Conservation (phyloP, 768 basidiomycete species). For the Pleurotus citrinopileatus region DNA sequence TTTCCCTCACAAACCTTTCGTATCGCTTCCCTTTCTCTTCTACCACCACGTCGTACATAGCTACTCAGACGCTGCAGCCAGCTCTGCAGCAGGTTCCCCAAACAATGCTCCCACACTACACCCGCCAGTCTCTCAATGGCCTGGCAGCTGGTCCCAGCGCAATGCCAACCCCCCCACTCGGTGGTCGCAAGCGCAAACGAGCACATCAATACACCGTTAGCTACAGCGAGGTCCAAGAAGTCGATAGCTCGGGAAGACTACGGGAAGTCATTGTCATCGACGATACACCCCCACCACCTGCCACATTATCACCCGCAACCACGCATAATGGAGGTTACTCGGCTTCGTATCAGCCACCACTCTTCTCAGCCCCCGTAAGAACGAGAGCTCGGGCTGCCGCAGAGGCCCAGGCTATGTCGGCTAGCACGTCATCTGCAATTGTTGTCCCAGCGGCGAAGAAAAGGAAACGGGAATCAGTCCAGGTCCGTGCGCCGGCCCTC, state of each 20-base stretch:
- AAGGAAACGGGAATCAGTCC: slow-evolving; percentile 78
- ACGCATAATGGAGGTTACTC: slow-evolving; percentile 72
- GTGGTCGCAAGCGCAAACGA: slow-evolving; percentile 81
- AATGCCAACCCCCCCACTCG: slow-evolving; percentile 69
- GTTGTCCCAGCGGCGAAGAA: slow-evolving; percentile 78
- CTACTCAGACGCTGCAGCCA: slow-evolving; percentile 63
- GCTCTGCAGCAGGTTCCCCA: slow-evolving; percentile 65
- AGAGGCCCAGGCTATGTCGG: slow-evolving; percentile 76
- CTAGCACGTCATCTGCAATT: slow-evolving; percentile 57
- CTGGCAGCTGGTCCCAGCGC: slow-evolving; percentile 49
- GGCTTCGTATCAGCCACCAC: slow-evolving; percentile 75
- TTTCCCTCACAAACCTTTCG: slow-evolving; percentile 27
- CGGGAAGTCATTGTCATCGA: slow-evolving; percentile 92
- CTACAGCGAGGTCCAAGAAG: slow-evolving; percentile 87
- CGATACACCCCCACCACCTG: slow-evolving; percentile 80
- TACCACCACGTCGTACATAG: slow-evolving; percentile 55
- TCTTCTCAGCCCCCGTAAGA: slow-evolving; percentile 72
- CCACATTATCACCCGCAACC: slow-evolving; percentile 70
- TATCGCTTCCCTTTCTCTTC: slow-evolving; percentile 25
- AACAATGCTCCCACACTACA: slow-evolving; percentile 62
- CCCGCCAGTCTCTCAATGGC: slow-evolving; percentile 54
- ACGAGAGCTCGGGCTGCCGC: slow-evolving; percentile 86
- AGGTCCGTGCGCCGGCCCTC: slow-evolving; percentile 61
- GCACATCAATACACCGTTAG: slow-evolving; percentile 77
- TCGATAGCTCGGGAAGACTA: slow-evolving; percentile 73